A percentile compares a stretch with the other conserved stretches of the same genome.
Evolutionary conservation across 129 eudicot genomes (phyloP).

Genomic region (Glebionis coronaria): DNA sequence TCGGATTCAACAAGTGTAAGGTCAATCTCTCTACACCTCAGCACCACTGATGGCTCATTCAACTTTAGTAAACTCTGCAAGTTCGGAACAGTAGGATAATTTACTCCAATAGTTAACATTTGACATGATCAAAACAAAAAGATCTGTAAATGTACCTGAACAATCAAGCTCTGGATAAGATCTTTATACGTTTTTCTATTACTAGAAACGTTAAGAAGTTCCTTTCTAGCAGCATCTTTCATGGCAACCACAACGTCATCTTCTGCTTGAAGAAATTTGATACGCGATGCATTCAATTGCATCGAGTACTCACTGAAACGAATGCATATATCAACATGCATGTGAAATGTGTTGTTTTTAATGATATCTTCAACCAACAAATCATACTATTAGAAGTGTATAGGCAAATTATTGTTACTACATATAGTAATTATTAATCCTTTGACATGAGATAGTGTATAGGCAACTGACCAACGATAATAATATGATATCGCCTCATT

Average conservation of each 20-base stretch:
- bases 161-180: constrained; percentile 50
- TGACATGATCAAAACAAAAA: no score
- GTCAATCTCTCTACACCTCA: constrained; percentile 64
- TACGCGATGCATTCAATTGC: constrained; percentile 66
- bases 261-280: constrained; percentile 73
- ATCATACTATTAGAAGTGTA: background rate
- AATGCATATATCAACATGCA: constrained; percentile 7
- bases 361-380: constrained; percentile 1
- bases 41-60: constrained; percentile 60
- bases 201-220: constrained; percentile 46
- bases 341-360: background rate
- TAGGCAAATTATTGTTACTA: no score
- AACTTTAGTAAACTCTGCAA: constrained; percentile 61
- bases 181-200: constrained; percentile 51
- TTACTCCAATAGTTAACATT: background rate
- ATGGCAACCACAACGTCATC: constrained; percentile 54
- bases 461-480: no score
- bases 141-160: constrained; percentile 44
- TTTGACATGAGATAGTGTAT: no score
- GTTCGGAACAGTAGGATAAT: background rate
- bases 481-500: no score
- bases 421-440: no score
- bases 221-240: constrained; percentile 58
- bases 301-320: constrained; percentile 62
- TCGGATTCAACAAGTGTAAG: constrained; percentile 46